Evolutionary conservation across 1,284 basidiomycete genomes (phyloP), one percentile per base, ranked within the genome.

Genomic region (Coniferiporia weirii): DNA sequence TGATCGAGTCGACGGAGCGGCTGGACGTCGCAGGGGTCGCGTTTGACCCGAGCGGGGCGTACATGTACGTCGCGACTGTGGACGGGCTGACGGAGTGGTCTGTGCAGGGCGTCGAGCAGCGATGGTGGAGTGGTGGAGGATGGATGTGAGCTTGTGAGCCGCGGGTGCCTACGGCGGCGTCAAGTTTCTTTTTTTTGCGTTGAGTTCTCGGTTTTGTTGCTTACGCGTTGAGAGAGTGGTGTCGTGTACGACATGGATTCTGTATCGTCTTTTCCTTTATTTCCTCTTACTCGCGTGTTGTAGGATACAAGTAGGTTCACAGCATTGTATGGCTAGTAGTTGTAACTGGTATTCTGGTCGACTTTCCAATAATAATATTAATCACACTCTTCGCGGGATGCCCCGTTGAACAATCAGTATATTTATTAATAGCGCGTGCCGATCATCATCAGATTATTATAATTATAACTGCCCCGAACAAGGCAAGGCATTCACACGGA

Each of bases 1-100:
- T 61, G 17, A 64, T 60, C 19, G 59, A 40, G 48, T 60, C 51
- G 59, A 55, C 56, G 58, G 34, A 54, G 40, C 64, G 20, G 65
- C 68, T 83, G 52, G 85, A 91, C 67, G 72, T 91, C 51, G 86
- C 86, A 0, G 89, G 89, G 8, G 75, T 82, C 52, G 88, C 87
- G 65, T 91, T 91, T 66, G 89, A 91, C 70, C 86, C 87, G 13
- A 75, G 69, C 32, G 89, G 89, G 3, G 75, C 78, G 63, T 77
- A 74, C 66, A 71, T 91, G 58, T 91, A 91, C 67, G 87, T 85
- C 46, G 86, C 83, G 35, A 81, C 81, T 48, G 77, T 78, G 56
- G 74, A 76, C 57, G 83, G 83, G 27, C 72, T 90, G 15, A 80
- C 79, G 3, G 87, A 89, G 67, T 90, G 85, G 85, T 73, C 74